These are phyloP conservation scores for Thymus mandschuricus DNA, from an alignment of 257 asterid species.

Conservation along the genomic window DNA sequence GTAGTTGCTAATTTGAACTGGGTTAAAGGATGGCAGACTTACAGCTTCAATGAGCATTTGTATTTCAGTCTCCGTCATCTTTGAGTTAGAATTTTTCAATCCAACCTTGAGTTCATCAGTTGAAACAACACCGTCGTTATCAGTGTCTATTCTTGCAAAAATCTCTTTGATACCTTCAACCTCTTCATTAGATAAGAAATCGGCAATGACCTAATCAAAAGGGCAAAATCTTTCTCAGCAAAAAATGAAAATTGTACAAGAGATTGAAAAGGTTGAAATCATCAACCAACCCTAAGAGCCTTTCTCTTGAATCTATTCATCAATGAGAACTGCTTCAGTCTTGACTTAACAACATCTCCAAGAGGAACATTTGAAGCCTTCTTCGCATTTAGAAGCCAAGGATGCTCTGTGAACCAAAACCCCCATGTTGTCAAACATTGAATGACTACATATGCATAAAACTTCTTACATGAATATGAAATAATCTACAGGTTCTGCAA, in stretches of 20 bases:
- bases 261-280: conserved; percentile 17
- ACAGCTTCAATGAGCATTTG: conserved; percentile 93
- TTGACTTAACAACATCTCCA: conserved; percentile 93
- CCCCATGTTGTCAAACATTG: conserved; percentile 29
- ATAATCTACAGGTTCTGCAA: not conserved
- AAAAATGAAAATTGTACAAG: conserved; percentile 14
- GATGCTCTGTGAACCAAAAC: conserved; percentile 57
- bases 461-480: conserved; percentile 8
- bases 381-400: conserved; percentile 94
- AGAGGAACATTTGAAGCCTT: conserved; percentile 93
- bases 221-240: conserved; percentile 34
- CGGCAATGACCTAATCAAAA: conserved; percentile 81
- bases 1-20: conserved; percentile 23
- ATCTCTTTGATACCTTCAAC: conserved; percentile 87
- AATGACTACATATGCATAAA: conserved; percentile 16
- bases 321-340: conserved; percentile 90
- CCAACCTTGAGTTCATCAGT: conserved; percentile 79
- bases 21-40: conserved; percentile 41
- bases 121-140: conserved; percentile 80
- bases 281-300: conserved; percentile 85
- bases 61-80: conserved; percentile 75
- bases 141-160: conserved; percentile 78
- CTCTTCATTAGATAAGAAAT: conserved; percentile 91
- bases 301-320: conserved; percentile 97
- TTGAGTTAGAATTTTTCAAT: conserved; percentile 67